phyloP scores from a whole-genome alignment of 179 eudicot genomes.

The Camellia oleifera region DNA sequence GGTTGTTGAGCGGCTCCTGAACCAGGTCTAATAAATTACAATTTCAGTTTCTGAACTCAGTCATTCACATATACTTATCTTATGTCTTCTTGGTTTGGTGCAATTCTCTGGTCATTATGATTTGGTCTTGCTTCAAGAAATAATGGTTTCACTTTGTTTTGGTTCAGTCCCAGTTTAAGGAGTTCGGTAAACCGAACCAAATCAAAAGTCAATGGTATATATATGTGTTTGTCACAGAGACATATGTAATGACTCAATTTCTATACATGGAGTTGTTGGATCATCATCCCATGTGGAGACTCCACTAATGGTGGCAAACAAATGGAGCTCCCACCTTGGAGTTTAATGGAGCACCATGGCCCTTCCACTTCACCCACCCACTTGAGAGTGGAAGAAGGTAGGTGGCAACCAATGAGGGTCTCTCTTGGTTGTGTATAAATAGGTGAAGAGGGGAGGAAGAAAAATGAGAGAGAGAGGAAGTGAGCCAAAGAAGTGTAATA shows the following conservation, averaged over 20 bases:
- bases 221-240: not conserved
- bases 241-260: not conserved
- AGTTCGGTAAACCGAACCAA: not conserved
- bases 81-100: not conserved
- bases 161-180: not conserved
- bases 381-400: too few species aligned
- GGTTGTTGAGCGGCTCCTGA: conserved; percentile 78
- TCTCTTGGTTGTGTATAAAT: too few species aligned
- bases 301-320: too few species aligned
- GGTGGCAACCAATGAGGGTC: too few species aligned
- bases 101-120: not conserved
- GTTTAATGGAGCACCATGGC: too few species aligned
- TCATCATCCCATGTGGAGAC: too few species aligned
- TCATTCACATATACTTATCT: not conserved
- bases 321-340: too few species aligned
- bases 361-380: too few species aligned
- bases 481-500: too few species aligned
- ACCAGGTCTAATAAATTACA: conserved; percentile 48
- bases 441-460: too few species aligned
- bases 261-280: not conserved
- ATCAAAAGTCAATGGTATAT: not conserved
- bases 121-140: not conserved
- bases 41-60: not conserved
- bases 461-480: too few species aligned
- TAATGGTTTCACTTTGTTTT: not conserved